Evolutionary conservation across 1,139 yeast genomes (phyloP).

Genomic region (Pichia norvegensis): DNA sequence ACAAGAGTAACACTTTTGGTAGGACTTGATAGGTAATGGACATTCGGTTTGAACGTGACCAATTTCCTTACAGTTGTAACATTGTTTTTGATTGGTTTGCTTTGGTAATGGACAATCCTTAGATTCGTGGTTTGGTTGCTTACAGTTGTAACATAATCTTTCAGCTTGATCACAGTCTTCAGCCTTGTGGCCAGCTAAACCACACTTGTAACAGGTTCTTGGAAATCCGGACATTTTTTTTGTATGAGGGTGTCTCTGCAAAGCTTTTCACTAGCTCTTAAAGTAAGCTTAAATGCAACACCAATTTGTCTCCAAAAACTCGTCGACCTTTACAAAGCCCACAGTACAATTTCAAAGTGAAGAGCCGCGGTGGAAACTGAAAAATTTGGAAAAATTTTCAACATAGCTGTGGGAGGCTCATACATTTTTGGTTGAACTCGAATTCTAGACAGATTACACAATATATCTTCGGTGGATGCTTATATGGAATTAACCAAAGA

Average conservation of each 20-base stretch:
- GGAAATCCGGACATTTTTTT: constrained; percentile 54
- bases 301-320: background rate
- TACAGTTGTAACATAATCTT: constrained; percentile 90
- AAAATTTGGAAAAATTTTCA: too few species aligned
- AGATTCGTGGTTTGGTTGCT: constrained; percentile 84
- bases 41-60: constrained; percentile 69
- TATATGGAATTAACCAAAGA: background rate
- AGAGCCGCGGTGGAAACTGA: background rate
- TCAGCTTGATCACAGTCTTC: constrained; percentile 77
- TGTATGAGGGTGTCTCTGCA: too few species aligned
- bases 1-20: constrained; percentile 71
- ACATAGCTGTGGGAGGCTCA: background rate
- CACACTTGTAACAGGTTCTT: constrained; percentile 87
- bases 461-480: background rate
- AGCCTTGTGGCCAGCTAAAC: constrained; percentile 87
- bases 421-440: background rate
- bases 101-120: constrained; percentile 83
- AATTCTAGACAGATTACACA: background rate
- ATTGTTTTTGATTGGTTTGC: constrained; percentile 75
- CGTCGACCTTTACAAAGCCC: background rate
- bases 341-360: background rate
- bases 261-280: background rate
- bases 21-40: constrained; percentile 40
- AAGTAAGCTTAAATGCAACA: background rate
- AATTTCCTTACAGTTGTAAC: constrained; percentile 69